Evolutionary conservation across 1,139 yeast species (phyloP).

Genomic region (Yamadazyma atlantica): DNA sequence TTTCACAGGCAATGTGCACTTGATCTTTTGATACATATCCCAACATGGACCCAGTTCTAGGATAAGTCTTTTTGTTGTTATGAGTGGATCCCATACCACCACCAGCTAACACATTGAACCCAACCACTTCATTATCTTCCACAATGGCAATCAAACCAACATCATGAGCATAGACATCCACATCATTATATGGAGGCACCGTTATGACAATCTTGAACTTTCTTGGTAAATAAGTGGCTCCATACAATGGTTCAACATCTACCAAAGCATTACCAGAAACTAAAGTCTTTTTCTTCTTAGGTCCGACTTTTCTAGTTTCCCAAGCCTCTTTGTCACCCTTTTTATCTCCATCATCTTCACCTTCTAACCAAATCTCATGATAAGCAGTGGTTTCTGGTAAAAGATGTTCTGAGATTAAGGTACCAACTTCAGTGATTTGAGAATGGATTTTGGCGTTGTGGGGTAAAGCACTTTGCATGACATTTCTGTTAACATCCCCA

Average conservation of each 20-base stretch:
- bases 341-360: conserved; percentile 73
- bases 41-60: conserved; percentile 86
- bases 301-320: conserved; percentile 74
- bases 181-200: conserved; percentile 96
- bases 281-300: conserved; percentile 73
- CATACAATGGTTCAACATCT: conserved; percentile 85
- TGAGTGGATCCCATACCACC: conserved; percentile 99
- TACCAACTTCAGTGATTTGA: conserved; percentile 66
- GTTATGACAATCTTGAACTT: conserved; percentile 94
- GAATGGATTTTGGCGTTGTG: conserved; percentile 77
- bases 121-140: conserved; percentile 61
- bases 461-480: conserved; percentile 87
- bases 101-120: conserved; percentile 89
- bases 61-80: conserved; percentile 94
- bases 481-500: conserved; percentile 98
- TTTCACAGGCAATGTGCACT: conserved; percentile 79
- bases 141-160: conserved; percentile 90
- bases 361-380: conserved; percentile 95
- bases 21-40: conserved; percentile 74
- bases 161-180: conserved; percentile 95
- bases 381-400: conserved; percentile 93
- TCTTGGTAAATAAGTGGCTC: conserved; percentile 87
- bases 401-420: conserved; percentile 72
- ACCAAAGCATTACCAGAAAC: conserved; percentile 87
- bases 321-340: conserved; percentile 69